Evolutionary conservation across 1,139 yeast species (phyloP).

Genomic region (Suhomyces atakaporum): DNA sequence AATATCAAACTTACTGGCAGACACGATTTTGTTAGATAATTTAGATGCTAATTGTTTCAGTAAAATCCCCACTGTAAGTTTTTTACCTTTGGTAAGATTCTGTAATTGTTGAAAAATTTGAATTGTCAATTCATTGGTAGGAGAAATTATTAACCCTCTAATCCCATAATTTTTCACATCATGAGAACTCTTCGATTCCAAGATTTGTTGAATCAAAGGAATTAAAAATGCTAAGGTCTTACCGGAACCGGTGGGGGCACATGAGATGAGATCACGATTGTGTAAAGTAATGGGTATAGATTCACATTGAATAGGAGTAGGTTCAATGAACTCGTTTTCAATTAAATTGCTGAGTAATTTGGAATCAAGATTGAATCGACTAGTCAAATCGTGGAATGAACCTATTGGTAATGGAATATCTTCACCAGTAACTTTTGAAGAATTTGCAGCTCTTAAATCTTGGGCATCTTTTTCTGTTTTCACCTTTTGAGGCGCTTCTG

Average conservation of each 20-base stretch:
- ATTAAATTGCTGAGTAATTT: constrained; percentile 66
- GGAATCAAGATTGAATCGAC: constrained; percentile 66
- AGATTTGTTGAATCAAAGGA: constrained; percentile 68
- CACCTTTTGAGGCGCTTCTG: constrained; percentile 47
- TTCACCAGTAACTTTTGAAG: constrained; percentile 69
- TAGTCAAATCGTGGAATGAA: constrained; percentile 75
- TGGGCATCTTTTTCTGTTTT: constrained; percentile 58
- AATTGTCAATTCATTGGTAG: constrained; percentile 83
- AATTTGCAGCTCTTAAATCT: constrained; percentile 53
- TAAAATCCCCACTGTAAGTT: constrained; percentile 64
- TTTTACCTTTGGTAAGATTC: constrained; percentile 54
- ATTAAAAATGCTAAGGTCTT: constrained; percentile 85
- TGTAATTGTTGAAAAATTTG: constrained; percentile 78
- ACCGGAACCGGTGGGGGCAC: constrained; percentile 96
- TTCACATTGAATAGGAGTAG: constrained; percentile 92
- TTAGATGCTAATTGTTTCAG: constrained; percentile 78
- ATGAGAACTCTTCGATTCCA: constrained; percentile 27
- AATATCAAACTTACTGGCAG: constrained; percentile 70
- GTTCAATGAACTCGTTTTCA: constrained; percentile 72
- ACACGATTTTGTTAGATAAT: constrained; percentile 57
- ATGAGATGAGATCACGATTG: constrained; percentile 73
- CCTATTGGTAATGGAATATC: constrained; percentile 88
- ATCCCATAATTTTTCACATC: constrained; percentile 46
- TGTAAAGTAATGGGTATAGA: constrained; percentile 70
- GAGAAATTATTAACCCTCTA: constrained; percentile 81